Evolutionary conservation across 331 rosid genomes (phyloP), one percentile per base, ranked within the genome.

Genomic region (Arachis monticola): DNA sequence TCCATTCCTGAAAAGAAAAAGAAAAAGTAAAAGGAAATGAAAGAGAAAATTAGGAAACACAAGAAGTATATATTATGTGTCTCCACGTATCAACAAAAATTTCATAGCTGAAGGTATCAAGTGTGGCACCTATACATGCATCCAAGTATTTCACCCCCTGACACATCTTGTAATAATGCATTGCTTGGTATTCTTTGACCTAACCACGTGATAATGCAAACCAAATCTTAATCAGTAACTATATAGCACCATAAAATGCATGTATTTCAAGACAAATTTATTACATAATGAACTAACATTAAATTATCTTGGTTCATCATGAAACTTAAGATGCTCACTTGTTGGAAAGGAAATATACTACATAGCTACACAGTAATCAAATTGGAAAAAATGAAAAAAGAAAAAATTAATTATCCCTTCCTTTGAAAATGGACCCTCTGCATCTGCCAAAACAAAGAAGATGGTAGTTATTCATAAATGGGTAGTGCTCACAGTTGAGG

Each of bases 101-200:
- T 2, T 35, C 76, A 44, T 88, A 86, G 90, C 96, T 88, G 72
- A 88, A 61, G 41, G 93, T 84, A 72, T 87, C 87, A 30, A 87
- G 84, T 73, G 81, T 76, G 3, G 52, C 80, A 53, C 82, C 86
- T 42, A 88, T 79, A 58, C 83, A 81, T 62, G 47, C 80, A 14
- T 72, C 81, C 52, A 88, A 62, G 67, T 79, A 90, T 63, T 78
- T 67, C 83, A 86, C 84, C 78, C 78, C 93, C 84, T 11, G 85
- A 64, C 5, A 78, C 77, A 42, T 88, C 96, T 38, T 83, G 45
- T 40, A 90, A 74, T 31, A 86, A 40, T 30, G 86, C 72, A 64
- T 64, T 83, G 41, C 85, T 66, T 12, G 52, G 7, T 72, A 86
- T 78, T 61, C 84, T 31, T 78, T 84, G 90, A 74, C 93, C 96